phyloP scores from a whole-genome alignment of 768 basidiomycete species.

The Sporobolomyces pararoseus region DNA sequence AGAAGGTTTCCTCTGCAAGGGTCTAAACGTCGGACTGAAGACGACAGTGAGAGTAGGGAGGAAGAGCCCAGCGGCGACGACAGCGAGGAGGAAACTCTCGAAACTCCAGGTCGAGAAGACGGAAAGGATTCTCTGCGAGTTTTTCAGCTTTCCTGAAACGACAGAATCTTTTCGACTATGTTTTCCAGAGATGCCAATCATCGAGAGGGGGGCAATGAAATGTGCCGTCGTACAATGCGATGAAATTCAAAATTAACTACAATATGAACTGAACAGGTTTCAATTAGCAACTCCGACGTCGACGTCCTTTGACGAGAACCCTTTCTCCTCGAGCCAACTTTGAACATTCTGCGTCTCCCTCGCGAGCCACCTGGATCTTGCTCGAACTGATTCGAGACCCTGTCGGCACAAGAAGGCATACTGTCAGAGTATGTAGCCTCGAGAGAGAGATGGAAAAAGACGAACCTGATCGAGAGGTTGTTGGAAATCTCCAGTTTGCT shows the following conservation, averaged over 20 bases:
- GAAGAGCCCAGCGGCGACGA: not conserved
- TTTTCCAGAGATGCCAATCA: no score
- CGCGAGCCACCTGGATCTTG: conserved; percentile 18
- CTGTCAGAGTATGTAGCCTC: not conserved
- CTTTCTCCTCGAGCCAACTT: conserved; percentile 15
- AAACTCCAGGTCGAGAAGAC: not conserved
- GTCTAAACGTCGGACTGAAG: not conserved
- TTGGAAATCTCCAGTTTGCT: conserved; percentile 14
- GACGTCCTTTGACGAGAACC: conserved; percentile 1
- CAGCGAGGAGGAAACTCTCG: not conserved
- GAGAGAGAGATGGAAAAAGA: not conserved
- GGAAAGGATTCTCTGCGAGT: not conserved
- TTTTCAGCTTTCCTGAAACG: not conserved
- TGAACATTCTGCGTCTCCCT: conserved; percentile 12
- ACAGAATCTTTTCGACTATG: no score
- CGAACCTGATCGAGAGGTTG: conserved; percentile 26
- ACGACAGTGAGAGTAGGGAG: not conserved
- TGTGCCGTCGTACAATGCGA: no score
- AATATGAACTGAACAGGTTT: not conserved
- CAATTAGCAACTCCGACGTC: not conserved
- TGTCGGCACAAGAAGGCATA: not conserved
- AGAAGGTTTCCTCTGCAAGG: not conserved
- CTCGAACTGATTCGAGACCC: conserved; percentile 29
- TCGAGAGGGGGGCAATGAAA: no score
- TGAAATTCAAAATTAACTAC: no score